phyloP scores from a whole-genome alignment of 768 basidiomycete species.

The Amanita thiersii region DNA sequence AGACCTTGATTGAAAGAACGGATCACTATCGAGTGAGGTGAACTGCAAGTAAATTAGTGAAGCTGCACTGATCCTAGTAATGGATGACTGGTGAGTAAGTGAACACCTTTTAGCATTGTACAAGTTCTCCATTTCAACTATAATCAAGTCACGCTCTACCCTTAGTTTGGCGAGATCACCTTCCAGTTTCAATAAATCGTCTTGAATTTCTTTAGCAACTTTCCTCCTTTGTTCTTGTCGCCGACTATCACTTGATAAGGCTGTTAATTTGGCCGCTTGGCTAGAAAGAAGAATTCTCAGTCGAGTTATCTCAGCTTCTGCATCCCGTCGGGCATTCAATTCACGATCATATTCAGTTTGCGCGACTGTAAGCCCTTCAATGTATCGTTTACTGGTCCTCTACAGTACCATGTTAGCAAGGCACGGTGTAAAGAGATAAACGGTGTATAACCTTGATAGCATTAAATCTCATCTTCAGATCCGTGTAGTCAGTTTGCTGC shows the following conservation, averaged over 20 bases:
- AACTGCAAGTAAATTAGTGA: constrained; percentile 18
- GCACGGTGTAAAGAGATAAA: constrained; percentile 2
- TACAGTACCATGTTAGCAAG: constrained; percentile 23
- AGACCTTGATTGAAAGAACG: constrained; percentile 79
- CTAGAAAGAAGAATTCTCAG: constrained; percentile 81
- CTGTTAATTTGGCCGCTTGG: constrained; percentile 79
- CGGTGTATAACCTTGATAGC: constrained; percentile 72
- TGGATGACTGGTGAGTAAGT: constrained; percentile 2
- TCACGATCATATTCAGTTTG: constrained; percentile 94
- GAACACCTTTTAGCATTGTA: constrained; percentile 61
- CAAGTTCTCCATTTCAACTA: constrained; percentile 93
- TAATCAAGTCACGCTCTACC: constrained; percentile 83
- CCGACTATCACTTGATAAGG: constrained; percentile 74
- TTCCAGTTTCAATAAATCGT: constrained; percentile 72
- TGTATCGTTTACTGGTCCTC: constrained; percentile 88
- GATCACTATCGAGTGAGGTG: constrained; percentile 38
- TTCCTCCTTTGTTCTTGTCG: constrained; percentile 75
- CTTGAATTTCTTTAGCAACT: constrained; percentile 68
- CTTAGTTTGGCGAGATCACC: constrained; percentile 80
- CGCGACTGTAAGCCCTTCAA: constrained; percentile 87
- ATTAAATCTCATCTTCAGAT: constrained; percentile 73
- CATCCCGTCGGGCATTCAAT: constrained; percentile 78
- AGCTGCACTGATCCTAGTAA: too few species aligned
- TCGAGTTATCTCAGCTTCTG: constrained; percentile 86
- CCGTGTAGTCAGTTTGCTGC: constrained; percentile 47